Percentiles rank a stretch among this genome's conserved stretches.
These are phyloP conservation scores for Apiospora marii DNA, from an alignment of 2,329 filamentous ascomycete species.

Conservation along the genomic window DNA sequence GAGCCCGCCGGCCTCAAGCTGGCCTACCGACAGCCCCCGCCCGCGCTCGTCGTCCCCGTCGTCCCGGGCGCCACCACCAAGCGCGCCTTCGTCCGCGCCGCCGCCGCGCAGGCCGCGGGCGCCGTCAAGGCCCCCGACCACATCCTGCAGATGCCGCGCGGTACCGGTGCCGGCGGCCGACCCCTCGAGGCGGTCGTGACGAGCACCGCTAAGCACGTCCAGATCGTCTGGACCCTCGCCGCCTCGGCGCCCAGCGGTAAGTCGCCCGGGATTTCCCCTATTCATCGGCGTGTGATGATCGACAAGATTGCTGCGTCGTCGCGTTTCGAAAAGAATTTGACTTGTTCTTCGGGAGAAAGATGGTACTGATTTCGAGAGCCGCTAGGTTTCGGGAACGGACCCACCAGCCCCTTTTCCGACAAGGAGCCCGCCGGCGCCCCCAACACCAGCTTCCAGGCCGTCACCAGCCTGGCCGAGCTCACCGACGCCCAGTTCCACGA, in stretches of 20 bases:
- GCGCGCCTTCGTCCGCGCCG: slow-evolving; percentile 4
- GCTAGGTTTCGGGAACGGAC: neutral
- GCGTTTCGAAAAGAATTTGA: too few species aligned
- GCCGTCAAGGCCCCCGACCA: slow-evolving; percentile 8
- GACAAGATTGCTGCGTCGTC: too few species aligned
- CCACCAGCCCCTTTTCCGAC: neutral
- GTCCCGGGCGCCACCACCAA: slow-evolving; percentile 6
- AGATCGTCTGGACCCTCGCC: neutral
- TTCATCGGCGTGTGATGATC: too few species aligned
- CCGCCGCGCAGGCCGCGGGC: neutral
- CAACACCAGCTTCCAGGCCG: neutral
- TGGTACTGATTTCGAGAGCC: too few species aligned
- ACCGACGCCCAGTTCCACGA: slow-evolving; percentile 1
- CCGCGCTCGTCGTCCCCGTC: neutral
- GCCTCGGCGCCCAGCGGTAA: neutral
- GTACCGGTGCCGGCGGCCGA: neutral
- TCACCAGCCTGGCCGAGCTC: slow-evolving; percentile 7
- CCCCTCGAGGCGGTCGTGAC: neutral
- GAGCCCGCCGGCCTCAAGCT: neutral
- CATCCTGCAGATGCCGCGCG: neutral
- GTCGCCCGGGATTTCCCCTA: neutral
- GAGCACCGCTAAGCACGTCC: neutral
- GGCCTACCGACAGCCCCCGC: neutral
- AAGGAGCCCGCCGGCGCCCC: neutral
- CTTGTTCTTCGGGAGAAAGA: too few species aligned